A percentile compares a stretch with the other conserved stretches of the same genome.
Conservation (phyloP, 2,329 filamentous ascomycete species). For the Fonsecaea monophora region DNA sequence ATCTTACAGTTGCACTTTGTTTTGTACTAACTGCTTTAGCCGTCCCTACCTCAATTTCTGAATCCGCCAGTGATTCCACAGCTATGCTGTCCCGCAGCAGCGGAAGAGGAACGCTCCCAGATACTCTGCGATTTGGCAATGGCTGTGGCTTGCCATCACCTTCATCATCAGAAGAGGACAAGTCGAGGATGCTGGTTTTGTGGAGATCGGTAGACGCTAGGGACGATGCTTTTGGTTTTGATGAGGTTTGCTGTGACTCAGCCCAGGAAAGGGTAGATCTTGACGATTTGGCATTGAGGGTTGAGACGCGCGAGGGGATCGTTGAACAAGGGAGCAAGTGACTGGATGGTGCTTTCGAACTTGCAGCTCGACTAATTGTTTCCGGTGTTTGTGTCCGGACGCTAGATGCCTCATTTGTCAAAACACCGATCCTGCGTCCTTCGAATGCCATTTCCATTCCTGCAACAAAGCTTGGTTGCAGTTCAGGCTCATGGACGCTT, state of each 20-base stretch:
- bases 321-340: constrained; percentile 20
- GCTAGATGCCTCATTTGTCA: constrained; percentile 9
- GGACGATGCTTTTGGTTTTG: constrained; percentile 30
- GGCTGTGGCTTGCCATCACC: constrained; percentile 50
- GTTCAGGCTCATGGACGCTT: constrained; percentile 37
- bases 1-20: constrained; percentile 26
- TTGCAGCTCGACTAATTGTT: constrained; percentile 8
- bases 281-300: constrained; percentile 37
- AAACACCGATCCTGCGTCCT: constrained; percentile 30
- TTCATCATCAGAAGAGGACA: constrained; percentile 58
- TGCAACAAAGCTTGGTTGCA: constrained; percentile 35
- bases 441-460: constrained; percentile 38
- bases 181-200: constrained; percentile 54
- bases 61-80: constrained; percentile 46
- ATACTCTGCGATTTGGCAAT: constrained; percentile 27
- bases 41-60: constrained; percentile 53
- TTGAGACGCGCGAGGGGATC: constrained; percentile 32
- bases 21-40: constrained; percentile 48
- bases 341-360: constrained; percentile 10
- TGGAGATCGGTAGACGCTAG: constrained; percentile 48
- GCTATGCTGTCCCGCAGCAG: constrained; percentile 49
- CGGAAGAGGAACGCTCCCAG: constrained; percentile 22
- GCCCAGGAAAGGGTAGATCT: constrained; percentile 27
- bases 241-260: constrained; percentile 5
- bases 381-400: constrained; percentile 8